Base-by-base conservation (phyloP, 257 asterid species). In the Leonotis leonurus region DNA sequence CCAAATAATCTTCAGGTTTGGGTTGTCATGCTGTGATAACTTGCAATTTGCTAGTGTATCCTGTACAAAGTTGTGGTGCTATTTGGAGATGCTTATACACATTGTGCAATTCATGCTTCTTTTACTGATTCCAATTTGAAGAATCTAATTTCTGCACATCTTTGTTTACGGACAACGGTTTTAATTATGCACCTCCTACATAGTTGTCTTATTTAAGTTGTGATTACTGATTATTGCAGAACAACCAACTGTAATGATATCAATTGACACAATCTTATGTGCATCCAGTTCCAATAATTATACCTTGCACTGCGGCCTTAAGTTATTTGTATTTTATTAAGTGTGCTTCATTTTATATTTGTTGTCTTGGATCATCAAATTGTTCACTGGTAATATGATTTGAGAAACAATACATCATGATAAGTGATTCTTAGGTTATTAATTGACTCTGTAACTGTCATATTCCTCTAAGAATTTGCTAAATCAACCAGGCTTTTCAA, bases 401-500 rank as follows among this genome's bases (percentile, higher is more conserved):
- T 29, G 41, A 12, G 11, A 39, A 50, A 51, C 25, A 3, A 9
- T 4, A 13, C 36, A 65, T 41, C 29, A 26, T 41, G 35, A 20
- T 53, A 66, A 63, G 63, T 59, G 46, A 56, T 32, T 41, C 8
- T 21, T 29, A 41, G 40, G 44, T 41, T 8, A 22, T 37, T 52
- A 10, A n/a, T 1, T 10, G 1, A 53, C 8, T 52, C 29, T 3
- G 6, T 49, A 40, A 11, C 26, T 41, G 3, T 21, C 29, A 24
- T 13, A 39, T 54, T 53, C 54, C 52, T 37, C 53, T 20, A 50
- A 61, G 33, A 41, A 20, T 48, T 68, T 73, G 36, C 50, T 72
- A 14, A 65, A 54, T 65, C 59, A 6, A 55, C 16, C 67, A 83
- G 87, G 80, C 74, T 60, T 67, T 70, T 61, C 83, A 71, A 56